phyloP scores from a whole-genome alignment of 257 asterid species.

The Primulina eburnea region DNA sequence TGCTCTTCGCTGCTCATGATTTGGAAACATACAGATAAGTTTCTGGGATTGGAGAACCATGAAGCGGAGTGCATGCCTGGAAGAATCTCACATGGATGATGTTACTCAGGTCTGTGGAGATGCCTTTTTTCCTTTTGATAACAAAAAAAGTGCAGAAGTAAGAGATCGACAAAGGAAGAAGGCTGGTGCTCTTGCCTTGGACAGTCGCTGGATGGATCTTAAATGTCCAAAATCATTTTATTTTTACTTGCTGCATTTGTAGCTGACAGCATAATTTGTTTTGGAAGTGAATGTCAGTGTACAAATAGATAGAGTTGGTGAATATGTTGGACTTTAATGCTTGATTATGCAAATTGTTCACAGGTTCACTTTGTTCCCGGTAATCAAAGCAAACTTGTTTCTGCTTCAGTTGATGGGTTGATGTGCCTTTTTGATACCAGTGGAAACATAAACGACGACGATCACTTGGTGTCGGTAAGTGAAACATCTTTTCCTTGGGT shows the following conservation, averaged over 20 bases:
- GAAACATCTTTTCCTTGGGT: slow-evolving; percentile 5
- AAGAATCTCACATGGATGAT: slow-evolving; percentile 89
- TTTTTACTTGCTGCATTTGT: too few relatives aligned
- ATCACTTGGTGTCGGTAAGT: slow-evolving; percentile 79
- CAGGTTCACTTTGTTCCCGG: slow-evolving; percentile 92
- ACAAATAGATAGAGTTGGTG: not conserved
- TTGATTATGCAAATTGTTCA: slow-evolving; percentile 21
- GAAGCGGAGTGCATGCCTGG: slow-evolving; percentile 74
- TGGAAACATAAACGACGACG: slow-evolving; percentile 88
- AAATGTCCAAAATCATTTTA: too few relatives aligned
- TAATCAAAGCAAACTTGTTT: slow-evolving; percentile 64
- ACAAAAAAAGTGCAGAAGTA: slow-evolving; percentile 6
- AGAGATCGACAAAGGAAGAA: not conserved
- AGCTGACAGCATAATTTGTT: too few relatives aligned
- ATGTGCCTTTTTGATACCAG: slow-evolving; percentile 86
- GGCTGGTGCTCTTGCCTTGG: not conserved
- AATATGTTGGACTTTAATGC: slow-evolving; percentile 10
- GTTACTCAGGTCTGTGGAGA: slow-evolving; percentile 73
- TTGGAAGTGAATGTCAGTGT: not conserved
- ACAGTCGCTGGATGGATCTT: not conserved
- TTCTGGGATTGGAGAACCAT: slow-evolving; percentile 93
- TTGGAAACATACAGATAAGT: slow-evolving; percentile 41
- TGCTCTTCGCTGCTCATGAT: not conserved
- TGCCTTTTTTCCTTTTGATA: slow-evolving; percentile 10
- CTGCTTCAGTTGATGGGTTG: slow-evolving; percentile 95